Evolutionary conservation across 768 basidiomycete species (phyloP).

Genomic region (Russula earlei): DNA sequence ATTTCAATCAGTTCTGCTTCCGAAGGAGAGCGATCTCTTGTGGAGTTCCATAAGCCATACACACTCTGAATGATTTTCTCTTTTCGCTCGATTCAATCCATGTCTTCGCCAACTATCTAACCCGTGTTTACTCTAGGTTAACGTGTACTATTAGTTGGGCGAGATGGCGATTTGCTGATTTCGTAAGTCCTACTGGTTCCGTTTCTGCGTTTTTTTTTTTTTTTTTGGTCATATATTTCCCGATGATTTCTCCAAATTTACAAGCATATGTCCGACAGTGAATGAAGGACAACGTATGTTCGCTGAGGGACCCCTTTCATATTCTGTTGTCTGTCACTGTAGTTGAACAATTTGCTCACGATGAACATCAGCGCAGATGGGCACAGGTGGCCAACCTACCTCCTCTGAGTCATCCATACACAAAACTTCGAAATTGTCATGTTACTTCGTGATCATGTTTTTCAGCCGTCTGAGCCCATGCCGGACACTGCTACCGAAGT

Average conservation of each 20-base stretch:
- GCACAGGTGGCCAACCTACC: not conserved
- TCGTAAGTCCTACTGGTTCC: conserved; percentile 3
- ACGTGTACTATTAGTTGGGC: not conserved
- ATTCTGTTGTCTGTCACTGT: not conserved
- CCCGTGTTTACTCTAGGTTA: not conserved
- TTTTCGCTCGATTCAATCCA: not conserved
- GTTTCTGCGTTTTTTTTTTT: not conserved
- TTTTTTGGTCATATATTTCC: not conserved
- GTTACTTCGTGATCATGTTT: conserved; percentile 11
- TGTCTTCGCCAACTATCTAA: not conserved
- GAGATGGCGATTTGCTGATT: not conserved
- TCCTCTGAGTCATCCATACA: not conserved
- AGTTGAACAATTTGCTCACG: not conserved
- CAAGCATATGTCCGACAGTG: conserved; percentile 22
- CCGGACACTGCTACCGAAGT: conserved; percentile 5
- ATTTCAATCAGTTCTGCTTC: conserved; percentile 21
- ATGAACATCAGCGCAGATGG: conserved; percentile 4
- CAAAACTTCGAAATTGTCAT: not conserved
- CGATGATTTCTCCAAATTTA: conserved; percentile 19
- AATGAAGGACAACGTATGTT: conserved; percentile 22
- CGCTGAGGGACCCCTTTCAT: conserved; percentile 16
- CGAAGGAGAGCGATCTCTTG: conserved; percentile 21
- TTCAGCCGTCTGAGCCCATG: conserved; percentile 13
- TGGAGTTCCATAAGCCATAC: conserved; percentile 12
- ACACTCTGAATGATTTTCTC: conserved; percentile 13